Evolutionary conservation across 1,139 yeast species (phyloP).

Genomic region (Tardiomyces depauwii): DNA sequence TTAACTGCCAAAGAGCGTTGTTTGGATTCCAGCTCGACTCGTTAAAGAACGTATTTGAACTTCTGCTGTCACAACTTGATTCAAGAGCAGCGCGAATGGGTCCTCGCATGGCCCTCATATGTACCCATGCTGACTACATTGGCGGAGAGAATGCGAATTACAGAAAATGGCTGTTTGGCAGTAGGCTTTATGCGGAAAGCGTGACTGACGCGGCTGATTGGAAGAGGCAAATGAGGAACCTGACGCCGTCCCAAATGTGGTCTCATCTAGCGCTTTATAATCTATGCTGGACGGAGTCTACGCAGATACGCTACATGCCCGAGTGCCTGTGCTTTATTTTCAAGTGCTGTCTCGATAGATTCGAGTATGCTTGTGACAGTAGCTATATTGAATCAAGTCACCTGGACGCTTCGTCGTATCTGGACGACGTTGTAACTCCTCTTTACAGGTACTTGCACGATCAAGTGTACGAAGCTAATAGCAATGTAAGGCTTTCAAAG

Average conservation of each 20-base stretch:
- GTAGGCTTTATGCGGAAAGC: constrained; percentile 28
- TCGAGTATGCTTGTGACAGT: not conserved
- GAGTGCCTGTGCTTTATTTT: constrained; percentile 75
- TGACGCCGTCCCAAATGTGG: constrained; percentile 42
- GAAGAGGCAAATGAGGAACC: constrained; percentile 46
- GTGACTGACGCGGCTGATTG: constrained; percentile 25
- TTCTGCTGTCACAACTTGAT: constrained; percentile 63
- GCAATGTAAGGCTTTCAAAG: constrained; percentile 34
- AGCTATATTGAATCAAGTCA: constrained; percentile 8
- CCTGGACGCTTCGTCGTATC: constrained; percentile 27
- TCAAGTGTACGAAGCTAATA: constrained; percentile 29
- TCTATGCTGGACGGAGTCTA: constrained; percentile 85
- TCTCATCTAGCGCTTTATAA: constrained; percentile 61
- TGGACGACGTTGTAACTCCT: constrained; percentile 67
- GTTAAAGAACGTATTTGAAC: constrained; percentile 66
- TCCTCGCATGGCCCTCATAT: constrained; percentile 54
- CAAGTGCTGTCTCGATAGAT: constrained; percentile 62
- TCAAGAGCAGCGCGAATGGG: constrained; percentile 68
- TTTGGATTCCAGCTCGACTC: constrained; percentile 73
- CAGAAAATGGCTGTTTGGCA: constrained; percentile 63
- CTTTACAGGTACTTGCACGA: constrained; percentile 53
- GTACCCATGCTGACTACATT: constrained; percentile 67
- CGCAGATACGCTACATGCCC: constrained; percentile 72
- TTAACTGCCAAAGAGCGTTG: constrained; percentile 46
- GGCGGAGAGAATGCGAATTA: constrained; percentile 60